Base-by-base conservation (phyloP, 1,284 basidiomycete species). In the Austroboletus olivaceoglutinosus region DNA sequence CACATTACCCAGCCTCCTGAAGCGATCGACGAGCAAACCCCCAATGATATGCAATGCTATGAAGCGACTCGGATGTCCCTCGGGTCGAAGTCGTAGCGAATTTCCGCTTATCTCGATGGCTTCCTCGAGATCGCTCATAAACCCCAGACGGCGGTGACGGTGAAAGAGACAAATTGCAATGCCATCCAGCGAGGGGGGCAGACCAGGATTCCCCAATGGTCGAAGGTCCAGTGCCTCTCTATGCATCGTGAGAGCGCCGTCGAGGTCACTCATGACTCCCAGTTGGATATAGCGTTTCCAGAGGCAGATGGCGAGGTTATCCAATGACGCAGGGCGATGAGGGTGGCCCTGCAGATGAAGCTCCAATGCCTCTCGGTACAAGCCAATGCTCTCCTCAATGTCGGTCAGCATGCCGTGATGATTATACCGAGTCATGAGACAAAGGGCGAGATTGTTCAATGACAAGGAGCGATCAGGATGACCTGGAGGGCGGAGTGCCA, bases 31-130 rank as follows among this genome's bases (percentile, higher is more conserved):
- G 16, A 55, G 43, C 21, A 25, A 31, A 29, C 36, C 7, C 12
- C 29, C 47, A 34, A 50, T 41, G 37, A 42, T 54, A 27, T 36
- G 29, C 15, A 55, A 38, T 23, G 51, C 37, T 16, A 5, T 8
- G 27, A 29, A 42, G 16, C 50, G 50, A 13, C 13, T 19, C 9
- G 50, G 40, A n/a, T 47, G 21, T 5, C 34, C 50, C 18, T 37
- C 39, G 5, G 33, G 29, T 15, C 33, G 38, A 41, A 34, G 34
- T n/a, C 25, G 13, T 19, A 43, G 25, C 21, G 34, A 23, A 18
- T 22, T 23, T 34, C 36, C 33, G 4, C 18, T 25, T 4, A 11
- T 12, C 23, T 5, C 27, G n/a, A 40, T 43, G 15, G 36, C 36
- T n/a, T 43, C 41, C 19, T 47, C 34, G 2, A 44, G 41, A 34